Evolutionary conservation across 306 rosid species (phyloP).

Genomic region (Cucumis melo): DNA sequence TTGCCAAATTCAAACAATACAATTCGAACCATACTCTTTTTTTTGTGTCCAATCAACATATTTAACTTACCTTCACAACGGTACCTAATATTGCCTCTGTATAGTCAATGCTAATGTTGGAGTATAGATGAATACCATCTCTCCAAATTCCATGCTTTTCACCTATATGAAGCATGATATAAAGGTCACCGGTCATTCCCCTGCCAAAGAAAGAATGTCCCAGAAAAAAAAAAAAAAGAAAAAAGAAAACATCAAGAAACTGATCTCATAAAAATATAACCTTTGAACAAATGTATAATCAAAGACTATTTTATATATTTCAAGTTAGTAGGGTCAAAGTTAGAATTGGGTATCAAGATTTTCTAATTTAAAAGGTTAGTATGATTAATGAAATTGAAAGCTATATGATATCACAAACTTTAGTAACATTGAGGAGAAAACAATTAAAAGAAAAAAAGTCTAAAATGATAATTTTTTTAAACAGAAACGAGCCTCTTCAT

Average conservation of each 20-base stretch:
- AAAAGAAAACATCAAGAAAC: background rate
- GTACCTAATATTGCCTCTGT: slow-evolving; percentile 87
- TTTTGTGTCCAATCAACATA: background rate
- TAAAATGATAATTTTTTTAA: too few relatives aligned
- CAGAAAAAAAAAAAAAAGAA: background rate
- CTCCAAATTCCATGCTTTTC: slow-evolving; percentile 65
- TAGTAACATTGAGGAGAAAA: too few relatives aligned
- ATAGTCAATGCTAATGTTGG: slow-evolving; percentile 54
- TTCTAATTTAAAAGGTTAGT: too few relatives aligned
- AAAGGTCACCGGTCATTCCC: slow-evolving; percentile 62
- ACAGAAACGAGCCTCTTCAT: too few relatives aligned
- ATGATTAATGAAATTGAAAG: too few relatives aligned
- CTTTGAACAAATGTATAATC: background rate
- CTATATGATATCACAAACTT: too few relatives aligned
- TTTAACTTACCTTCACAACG: slow-evolving; percentile 40
- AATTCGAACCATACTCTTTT: too few relatives aligned
- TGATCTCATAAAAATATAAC: background rate
- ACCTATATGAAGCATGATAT: slow-evolving; percentile 51
- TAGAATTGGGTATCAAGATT: too few relatives aligned
- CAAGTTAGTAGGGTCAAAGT: too few relatives aligned
- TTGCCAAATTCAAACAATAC: too few relatives aligned
- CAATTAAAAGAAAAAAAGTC: too few relatives aligned
- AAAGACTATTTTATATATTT: background rate
- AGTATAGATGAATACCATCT: slow-evolving; percentile 74
- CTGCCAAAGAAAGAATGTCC: slow-evolving; percentile 21